These are phyloP conservation scores for Kodamaea restingae DNA, from an alignment of 805 yeast species.

Conservation along the genomic window DNA sequence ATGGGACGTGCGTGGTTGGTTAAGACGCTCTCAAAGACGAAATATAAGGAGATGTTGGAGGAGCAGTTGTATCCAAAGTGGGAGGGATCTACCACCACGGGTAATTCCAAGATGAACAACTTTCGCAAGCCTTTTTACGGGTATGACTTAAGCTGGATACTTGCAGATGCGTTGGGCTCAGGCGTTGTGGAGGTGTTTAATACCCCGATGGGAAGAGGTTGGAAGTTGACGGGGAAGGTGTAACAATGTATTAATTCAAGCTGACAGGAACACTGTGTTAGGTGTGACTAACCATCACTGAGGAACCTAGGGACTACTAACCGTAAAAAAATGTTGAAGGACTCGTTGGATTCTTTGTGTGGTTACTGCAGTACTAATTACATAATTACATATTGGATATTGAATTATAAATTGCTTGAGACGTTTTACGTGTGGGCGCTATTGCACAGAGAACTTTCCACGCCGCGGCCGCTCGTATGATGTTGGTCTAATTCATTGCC, in stretches of 20 bases:
- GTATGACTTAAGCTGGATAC: conserved; percentile 44
- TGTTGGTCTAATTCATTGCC: no score
- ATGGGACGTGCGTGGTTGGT: conserved; percentile 44
- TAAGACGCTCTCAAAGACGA: conserved; percentile 30
- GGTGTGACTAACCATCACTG: no score
- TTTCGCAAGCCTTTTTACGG: conserved; percentile 50
- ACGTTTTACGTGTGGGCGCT: no score
- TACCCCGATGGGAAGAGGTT: conserved; percentile 54
- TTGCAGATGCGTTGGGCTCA: conserved; percentile 49
- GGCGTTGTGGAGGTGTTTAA: conserved; percentile 51
- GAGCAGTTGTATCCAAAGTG: conserved; percentile 41
- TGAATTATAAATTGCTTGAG: no score
- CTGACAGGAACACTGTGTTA: no score
- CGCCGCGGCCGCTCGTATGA: no score
- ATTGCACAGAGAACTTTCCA: no score
- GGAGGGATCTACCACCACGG: conserved; percentile 33
- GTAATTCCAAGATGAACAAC: conserved; percentile 30
- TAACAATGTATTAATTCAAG: conserved; percentile 10
- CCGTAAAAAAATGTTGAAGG: no score
- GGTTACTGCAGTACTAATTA: no score
- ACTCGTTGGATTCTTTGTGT: no score
- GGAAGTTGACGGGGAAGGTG: conserved; percentile 52
- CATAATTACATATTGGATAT: no score
- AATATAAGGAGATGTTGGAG: conserved; percentile 43
- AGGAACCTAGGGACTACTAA: no score